These are phyloP conservation scores for Dactylellina drechsleri DNA, from an alignment of 2,329 filamentous ascomycete species.

Conservation along the genomic window DNA sequence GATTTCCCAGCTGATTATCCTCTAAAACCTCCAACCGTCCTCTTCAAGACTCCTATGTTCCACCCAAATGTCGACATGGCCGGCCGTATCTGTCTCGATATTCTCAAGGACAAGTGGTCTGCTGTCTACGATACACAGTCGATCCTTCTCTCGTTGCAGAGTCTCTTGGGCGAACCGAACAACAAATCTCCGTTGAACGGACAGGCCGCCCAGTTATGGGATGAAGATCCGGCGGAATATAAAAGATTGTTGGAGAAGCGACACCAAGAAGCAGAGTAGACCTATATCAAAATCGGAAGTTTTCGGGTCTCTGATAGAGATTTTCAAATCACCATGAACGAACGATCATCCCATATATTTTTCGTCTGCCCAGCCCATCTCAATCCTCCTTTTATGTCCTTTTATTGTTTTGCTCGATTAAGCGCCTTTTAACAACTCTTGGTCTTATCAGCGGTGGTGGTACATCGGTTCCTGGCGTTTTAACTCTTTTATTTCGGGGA, in stretches of 20 bases:
- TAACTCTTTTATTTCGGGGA: background rate
- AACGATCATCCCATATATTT: constrained; percentile 18
- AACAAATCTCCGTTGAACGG: constrained; percentile 96
- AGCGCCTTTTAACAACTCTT: constrained; percentile 30
- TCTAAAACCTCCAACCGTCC: constrained; percentile 86
- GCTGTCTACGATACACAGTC: constrained; percentile 96
- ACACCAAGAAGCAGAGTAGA: constrained; percentile 68
- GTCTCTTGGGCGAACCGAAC: constrained; percentile 94
- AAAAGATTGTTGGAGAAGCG: constrained; percentile 76
- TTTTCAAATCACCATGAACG: constrained; percentile 10
- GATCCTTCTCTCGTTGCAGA: constrained; percentile 91
- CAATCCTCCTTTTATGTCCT: background rate
- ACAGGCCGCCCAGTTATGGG: constrained; percentile 95
- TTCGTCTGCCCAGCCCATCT: constrained; percentile 4
- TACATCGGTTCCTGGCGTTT: constrained; percentile 24
- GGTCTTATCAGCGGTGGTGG: constrained; percentile 23
- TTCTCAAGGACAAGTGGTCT: constrained; percentile 97
- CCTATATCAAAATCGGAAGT: background rate
- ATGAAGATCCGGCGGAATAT: constrained; percentile 85
- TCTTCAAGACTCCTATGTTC: constrained; percentile 99
- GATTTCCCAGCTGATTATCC: constrained; percentile 92
- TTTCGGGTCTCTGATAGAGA: background rate
- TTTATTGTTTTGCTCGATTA: constrained; percentile 43
- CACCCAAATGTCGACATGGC: constrained; percentile 99
- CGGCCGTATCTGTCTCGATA: constrained; percentile 95